Conservation (phyloP, 768 basidiomycete genomes). For the Hydnomerulius pinastri region DNA sequence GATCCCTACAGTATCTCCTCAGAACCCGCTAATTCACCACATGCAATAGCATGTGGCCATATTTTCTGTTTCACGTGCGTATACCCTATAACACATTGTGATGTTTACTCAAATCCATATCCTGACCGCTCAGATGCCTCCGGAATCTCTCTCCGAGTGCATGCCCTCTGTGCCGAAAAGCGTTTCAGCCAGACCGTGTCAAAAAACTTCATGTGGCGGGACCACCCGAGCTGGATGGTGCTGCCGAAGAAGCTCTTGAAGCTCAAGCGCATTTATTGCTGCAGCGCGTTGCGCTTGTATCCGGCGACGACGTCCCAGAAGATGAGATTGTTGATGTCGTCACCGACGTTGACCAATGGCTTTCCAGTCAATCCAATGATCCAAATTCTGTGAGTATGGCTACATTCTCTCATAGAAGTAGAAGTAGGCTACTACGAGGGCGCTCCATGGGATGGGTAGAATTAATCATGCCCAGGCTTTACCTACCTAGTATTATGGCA, state of each 20-base stretch:
- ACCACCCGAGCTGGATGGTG: conserved; percentile 38
- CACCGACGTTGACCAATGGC: conserved; percentile 53
- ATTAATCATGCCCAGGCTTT: background rate
- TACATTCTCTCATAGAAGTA: conserved; percentile 6
- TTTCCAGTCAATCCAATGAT: conserved; percentile 42
- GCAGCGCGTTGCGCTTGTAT: conserved; percentile 37
- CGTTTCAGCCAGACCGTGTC: conserved; percentile 54
- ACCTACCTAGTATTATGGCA: conserved; percentile 5
- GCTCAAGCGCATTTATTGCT: conserved; percentile 38
- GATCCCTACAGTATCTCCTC: conserved; percentile 58
- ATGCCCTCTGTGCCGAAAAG: conserved; percentile 70
- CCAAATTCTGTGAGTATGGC: conserved; percentile 35
- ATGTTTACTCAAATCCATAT: conserved; percentile 13
- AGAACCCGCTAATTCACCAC: conserved; percentile 52
- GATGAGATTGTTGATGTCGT: conserved; percentile 40
- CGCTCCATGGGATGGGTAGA: background rate
- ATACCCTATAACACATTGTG: conserved; percentile 9
- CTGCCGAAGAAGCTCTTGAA: conserved; percentile 43
- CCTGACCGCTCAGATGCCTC: conserved; percentile 50
- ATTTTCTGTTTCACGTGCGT: conserved; percentile 71
- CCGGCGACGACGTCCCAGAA: conserved; percentile 33
- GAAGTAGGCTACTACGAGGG: background rate
- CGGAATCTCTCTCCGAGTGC: conserved; percentile 47
- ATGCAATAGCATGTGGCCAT: conserved; percentile 77
- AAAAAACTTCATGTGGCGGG: conserved; percentile 69